Evolutionary conservation across 2,329 filamentous ascomycete genomes (phyloP).

Genomic region (Alternaria sp.): DNA sequence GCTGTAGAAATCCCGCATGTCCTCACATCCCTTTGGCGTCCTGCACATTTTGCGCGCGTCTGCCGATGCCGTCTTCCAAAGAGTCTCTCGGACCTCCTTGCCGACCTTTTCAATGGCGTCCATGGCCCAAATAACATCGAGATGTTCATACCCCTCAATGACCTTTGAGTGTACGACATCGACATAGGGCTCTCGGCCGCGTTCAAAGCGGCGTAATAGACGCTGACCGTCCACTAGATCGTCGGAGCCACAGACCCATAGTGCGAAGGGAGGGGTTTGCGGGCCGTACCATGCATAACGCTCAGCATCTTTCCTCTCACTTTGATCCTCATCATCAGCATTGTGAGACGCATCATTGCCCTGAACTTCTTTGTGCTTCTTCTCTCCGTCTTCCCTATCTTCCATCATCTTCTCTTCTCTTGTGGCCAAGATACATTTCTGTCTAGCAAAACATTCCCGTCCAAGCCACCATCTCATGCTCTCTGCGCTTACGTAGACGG

Average conservation of each 20-base stretch:
- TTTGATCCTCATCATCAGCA: conserved; percentile 23
- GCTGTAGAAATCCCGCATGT: conserved; percentile 44
- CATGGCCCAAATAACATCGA: conserved; percentile 96
- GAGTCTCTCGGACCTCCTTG: conserved; percentile 76
- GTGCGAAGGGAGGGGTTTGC: conserved; percentile 79
- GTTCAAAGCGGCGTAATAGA: conserved; percentile 76
- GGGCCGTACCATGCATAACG: conserved; percentile 80
- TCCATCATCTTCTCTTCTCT: conserved; percentile 72
- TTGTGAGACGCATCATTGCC: conserved; percentile 20
- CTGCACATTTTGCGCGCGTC: conserved; percentile 68
- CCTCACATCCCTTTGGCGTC: conserved; percentile 70
- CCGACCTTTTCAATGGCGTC: conserved; percentile 86
- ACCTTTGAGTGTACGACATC: conserved; percentile 81
- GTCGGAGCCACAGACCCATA: conserved; percentile 88
- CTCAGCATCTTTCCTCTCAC: conserved; percentile 54
- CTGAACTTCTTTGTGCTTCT: conserved; percentile 33
- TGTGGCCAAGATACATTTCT: conserved; percentile 87
- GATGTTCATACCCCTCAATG: conserved; percentile 84
- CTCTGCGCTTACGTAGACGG: conserved; percentile 88
- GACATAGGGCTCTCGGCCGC: conserved; percentile 81
- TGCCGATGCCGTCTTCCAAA: conserved; percentile 77
- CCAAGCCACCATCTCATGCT: conserved; percentile 97
- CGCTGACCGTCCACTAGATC: conserved; percentile 82
- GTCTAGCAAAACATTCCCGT: conserved; percentile 80
- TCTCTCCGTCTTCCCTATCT: conserved; percentile 58